Evolutionary conservation across 1,284 basidiomycete genomes (phyloP).

Genomic region (Phellinidium pouzarii): DNA sequence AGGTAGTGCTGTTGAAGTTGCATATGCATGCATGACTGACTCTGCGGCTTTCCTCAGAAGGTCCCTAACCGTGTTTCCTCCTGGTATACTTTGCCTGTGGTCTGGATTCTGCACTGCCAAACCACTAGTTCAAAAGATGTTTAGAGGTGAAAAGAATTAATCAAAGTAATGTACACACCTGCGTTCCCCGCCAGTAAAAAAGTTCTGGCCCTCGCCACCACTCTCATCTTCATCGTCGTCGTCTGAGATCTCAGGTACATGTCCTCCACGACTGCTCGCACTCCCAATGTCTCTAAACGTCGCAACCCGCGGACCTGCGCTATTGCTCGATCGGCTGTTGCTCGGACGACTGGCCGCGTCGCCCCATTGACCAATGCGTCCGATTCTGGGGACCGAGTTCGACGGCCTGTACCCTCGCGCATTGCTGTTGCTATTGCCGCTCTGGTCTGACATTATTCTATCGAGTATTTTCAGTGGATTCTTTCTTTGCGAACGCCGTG

Average conservation of each 20-base stretch:
- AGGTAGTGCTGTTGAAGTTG: background rate
- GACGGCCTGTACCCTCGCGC: background rate
- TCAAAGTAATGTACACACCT: slow-evolving; percentile 44
- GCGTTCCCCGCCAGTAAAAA: slow-evolving; percentile 83
- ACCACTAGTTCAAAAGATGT: slow-evolving; percentile 50
- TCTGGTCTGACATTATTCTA: slow-evolving; percentile 9
- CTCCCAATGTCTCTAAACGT: slow-evolving; percentile 11
- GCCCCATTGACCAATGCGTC: slow-evolving; percentile 18
- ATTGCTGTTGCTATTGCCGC: background rate
- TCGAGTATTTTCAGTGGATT: background rate
- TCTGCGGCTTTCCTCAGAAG: slow-evolving; percentile 78
- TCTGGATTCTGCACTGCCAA: slow-evolving; percentile 87
- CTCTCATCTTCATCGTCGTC: slow-evolving; percentile 47
- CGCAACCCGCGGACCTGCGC: slow-evolving; percentile 11
- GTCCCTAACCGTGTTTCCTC: slow-evolving; percentile 69
- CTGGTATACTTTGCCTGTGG: slow-evolving; percentile 39
- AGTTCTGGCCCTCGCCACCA: slow-evolving; percentile 53
- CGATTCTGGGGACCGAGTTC: slow-evolving; percentile 16
- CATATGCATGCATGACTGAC: slow-evolving; percentile 41
- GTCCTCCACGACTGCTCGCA: background rate
- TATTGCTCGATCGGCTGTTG: slow-evolving; percentile 4
- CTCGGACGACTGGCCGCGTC: background rate
- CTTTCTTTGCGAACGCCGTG: background rate
- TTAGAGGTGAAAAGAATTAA: slow-evolving; percentile 1
- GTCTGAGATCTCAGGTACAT: slow-evolving; percentile 21